Conservation (phyloP, 305 asterid species). For the Fraxinus baroniana region DNA sequence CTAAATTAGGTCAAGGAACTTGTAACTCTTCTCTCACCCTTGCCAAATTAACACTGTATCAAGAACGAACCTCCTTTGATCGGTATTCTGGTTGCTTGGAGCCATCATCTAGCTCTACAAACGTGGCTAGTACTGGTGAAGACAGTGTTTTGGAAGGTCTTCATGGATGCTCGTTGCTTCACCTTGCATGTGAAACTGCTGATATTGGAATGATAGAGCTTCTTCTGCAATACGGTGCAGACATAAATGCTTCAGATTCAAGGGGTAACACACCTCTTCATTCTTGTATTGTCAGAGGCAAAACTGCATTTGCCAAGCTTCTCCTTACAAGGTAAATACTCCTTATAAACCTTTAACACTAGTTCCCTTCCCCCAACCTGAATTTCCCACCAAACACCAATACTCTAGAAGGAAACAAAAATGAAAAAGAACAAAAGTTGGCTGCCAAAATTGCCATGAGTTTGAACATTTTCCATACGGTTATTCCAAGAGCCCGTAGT, state of each 20-base stretch:
- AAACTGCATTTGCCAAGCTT: conserved; percentile 64
- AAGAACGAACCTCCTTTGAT: conserved; percentile 60
- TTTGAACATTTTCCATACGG: background rate
- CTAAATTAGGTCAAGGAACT: conserved; percentile 46
- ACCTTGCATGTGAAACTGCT: conserved; percentile 86
- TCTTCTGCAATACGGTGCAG: conserved; percentile 89
- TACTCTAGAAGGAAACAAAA: background rate
- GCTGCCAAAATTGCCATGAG: background rate
- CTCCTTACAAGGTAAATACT: conserved; percentile 70
- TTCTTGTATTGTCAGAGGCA: conserved; percentile 64
- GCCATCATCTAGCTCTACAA: conserved; percentile 34
- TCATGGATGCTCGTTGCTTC: conserved; percentile 81
- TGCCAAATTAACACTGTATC: conserved; percentile 86
- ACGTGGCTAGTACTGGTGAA: conserved; percentile 45
- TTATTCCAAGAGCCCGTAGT: background rate
- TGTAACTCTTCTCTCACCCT: conserved; percentile 76
- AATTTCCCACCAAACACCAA: background rate
- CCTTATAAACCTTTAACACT: background rate
- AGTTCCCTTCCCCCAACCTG: background rate
- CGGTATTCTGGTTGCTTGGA: conserved; percentile 49
- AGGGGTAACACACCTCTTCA: conserved; percentile 77
- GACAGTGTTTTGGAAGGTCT: conserved; percentile 37
- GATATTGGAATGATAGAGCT: conserved; percentile 97
- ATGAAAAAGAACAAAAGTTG: background rate
- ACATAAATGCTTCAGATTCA: conserved; percentile 70